Evolutionary conservation across 495 filamentous ascomycete species (phyloP).

Genomic region (Podospora sp.): DNA sequence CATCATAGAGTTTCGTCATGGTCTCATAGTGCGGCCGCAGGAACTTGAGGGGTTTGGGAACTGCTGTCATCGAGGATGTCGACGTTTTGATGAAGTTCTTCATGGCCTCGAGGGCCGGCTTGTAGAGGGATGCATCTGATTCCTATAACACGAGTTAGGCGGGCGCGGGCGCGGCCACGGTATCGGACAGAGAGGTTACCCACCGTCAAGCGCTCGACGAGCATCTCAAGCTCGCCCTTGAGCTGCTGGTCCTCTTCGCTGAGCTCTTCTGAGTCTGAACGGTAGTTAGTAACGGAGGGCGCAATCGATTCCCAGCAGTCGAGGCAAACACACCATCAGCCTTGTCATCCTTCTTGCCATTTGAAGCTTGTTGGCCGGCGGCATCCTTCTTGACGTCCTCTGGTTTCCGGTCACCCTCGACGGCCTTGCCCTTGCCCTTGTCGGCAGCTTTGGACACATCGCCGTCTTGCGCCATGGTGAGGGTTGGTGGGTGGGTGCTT

Average conservation of each 20-base stretch:
- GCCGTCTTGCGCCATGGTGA: slow-evolving; percentile 86
- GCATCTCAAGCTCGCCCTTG: slow-evolving; percentile 97
- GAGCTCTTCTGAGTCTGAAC: slow-evolving; percentile 67
- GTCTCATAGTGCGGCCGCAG: slow-evolving; percentile 92
- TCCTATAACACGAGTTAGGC: slow-evolving; percentile 57
- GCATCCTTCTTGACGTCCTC: slow-evolving; percentile 68
- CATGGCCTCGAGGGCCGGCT: slow-evolving; percentile 88
- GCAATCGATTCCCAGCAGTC: background rate
- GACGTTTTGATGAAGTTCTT: slow-evolving; percentile 98
- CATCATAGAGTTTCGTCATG: slow-evolving; percentile 80
- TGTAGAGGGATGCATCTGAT: slow-evolving; percentile 83
- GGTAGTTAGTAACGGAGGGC: slow-evolving; percentile 29
- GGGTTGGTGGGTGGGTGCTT: slow-evolving; percentile 16
- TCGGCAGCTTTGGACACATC: slow-evolving; percentile 80
- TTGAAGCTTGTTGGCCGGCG: slow-evolving; percentile 66
- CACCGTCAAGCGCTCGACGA: slow-evolving; percentile 93
- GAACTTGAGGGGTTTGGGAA: slow-evolving; percentile 98
- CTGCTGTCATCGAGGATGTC: slow-evolving; percentile 98
- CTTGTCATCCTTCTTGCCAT: slow-evolving; percentile 73
- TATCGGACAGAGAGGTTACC: slow-evolving; percentile 18
- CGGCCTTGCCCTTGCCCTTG: slow-evolving; percentile 94
- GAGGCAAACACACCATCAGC: slow-evolving; percentile 45
- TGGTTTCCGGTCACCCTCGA: slow-evolving; percentile 62
- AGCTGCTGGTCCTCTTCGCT: slow-evolving; percentile 98
- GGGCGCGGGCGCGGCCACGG: slow-evolving; percentile 28